Evolutionary conservation across 768 basidiomycete genomes (phyloP).

Genomic region (Pisolithus albus): DNA sequence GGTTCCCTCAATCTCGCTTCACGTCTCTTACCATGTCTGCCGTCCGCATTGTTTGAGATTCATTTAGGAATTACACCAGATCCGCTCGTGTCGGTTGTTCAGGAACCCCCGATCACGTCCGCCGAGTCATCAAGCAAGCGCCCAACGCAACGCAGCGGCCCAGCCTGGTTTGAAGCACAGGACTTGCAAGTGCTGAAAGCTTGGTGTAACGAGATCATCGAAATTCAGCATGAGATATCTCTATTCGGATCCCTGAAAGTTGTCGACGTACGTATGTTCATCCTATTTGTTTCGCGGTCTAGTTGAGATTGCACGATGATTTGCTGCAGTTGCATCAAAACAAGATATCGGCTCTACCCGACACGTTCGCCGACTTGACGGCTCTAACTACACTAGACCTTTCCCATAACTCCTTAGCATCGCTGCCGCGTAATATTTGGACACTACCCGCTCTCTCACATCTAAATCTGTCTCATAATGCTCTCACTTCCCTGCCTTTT

Average conservation of each 20-base stretch:
- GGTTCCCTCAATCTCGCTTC: conserved; percentile 72
- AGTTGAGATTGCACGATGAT: not conserved
- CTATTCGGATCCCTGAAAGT: conserved; percentile 78
- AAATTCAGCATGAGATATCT: conserved; percentile 77
- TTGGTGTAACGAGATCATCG: conserved; percentile 73
- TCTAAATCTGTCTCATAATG: conserved; percentile 70
- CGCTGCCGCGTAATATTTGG: conserved; percentile 59
- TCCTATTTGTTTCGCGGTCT: not conserved
- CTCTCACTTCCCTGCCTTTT: conserved; percentile 54
- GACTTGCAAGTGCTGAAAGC: conserved; percentile 71
- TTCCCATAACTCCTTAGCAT: conserved; percentile 61
- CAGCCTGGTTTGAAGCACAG: conserved; percentile 78
- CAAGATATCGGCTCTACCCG: conserved; percentile 53
- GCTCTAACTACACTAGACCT: conserved; percentile 63
- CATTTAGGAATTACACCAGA: conserved; percentile 73
- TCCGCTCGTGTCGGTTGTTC: conserved; percentile 54
- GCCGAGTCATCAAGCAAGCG: conserved; percentile 31
- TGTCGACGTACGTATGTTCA: conserved; percentile 58
- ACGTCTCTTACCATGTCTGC: conserved; percentile 64
- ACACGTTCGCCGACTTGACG: conserved; percentile 61
- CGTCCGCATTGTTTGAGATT: conserved; percentile 72
- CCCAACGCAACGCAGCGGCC: conserved; percentile 36
- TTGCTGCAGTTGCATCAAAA: conserved; percentile 65
- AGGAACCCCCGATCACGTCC: conserved; percentile 49
- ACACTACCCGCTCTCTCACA: conserved; percentile 58